Base-by-base conservation (phyloP, 2,329 filamentous ascomycete species). In the Arthrobotrys pseudoclavata region DNA sequence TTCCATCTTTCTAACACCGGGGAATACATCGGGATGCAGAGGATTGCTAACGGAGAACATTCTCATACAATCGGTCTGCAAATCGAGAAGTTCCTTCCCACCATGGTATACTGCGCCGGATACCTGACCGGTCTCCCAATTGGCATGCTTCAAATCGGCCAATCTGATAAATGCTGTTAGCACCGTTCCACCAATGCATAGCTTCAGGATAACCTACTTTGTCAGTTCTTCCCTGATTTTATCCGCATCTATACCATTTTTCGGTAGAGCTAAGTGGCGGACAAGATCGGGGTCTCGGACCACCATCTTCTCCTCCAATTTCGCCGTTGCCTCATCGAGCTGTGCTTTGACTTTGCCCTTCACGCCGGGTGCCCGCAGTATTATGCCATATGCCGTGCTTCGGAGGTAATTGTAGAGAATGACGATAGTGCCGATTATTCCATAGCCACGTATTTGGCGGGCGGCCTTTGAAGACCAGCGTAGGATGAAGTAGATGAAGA, bases 1-100 rank as follows among this genome's bases (percentile, higher is more conserved):
- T 86, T 99, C 96, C 96, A 99, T 99, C 88, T 99, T 99, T 82
- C 96, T 88, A 64, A 99, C 94, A 29, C 95, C 96, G 15, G 96
- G 96, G 85, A 99, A 99, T 50, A 99, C 95, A 85, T 99, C 96
- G 5, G 96, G 96, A 84, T 99, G 96, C 81, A 99, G 96, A 2
- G 96, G 96, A 84, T 99, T 99, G 45, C 94, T 89, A 31, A 99
- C 96, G 62, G 94, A 95, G 84, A 99, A 99, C 84, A 92, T 92
- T 80, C 92, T 92, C 86, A 95, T 98, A 0, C 96, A 95, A 83
- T 97, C 93, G 4, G 92, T 92, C 86, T 99, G 96, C 45, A 99
- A 86, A 82, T 91, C 89, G 77, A 96, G 85, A 81, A 99, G 85
- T 52, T 91, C 90, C 45, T 92, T 88, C 66, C 96, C 96, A 80